A percentile compares a stretch with the other conserved stretches of the same genome.
phyloP scores from a whole-genome alignment of 306 rosid species.

The Citrullus mucosospermus region DNA sequence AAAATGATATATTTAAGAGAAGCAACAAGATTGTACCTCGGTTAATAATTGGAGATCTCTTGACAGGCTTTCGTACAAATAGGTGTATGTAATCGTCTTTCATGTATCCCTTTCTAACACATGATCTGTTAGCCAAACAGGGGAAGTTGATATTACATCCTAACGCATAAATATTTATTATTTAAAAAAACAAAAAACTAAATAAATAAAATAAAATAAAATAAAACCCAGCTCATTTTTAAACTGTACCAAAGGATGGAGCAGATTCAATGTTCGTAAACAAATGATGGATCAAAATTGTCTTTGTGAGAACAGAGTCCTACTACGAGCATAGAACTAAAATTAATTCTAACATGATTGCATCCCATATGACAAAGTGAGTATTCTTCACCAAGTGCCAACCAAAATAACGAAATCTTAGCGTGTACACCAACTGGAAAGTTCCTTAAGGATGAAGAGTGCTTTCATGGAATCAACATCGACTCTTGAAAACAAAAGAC shows the following conservation, averaged over 20 bases:
- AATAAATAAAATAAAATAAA: too few relatives aligned
- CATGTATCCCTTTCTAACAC: conserved; percentile 91
- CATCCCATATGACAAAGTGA: background rate
- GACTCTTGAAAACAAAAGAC: background rate
- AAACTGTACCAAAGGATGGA: background rate
- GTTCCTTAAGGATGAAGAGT: background rate
- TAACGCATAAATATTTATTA: background rate
- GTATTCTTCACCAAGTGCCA: background rate
- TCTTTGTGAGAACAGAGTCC: background rate
- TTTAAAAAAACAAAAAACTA: background rate
- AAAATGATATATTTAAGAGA: background rate
- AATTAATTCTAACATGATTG: background rate
- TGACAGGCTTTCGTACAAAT: conserved; percentile 74
- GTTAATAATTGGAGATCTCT: conserved; percentile 92
- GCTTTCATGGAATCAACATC: background rate
- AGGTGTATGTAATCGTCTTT: conserved; percentile 78
- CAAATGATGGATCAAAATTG: background rate
- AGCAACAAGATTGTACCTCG: conserved; percentile 45
- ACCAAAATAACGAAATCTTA: background rate
- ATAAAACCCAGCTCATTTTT: background rate
- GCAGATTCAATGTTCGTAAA: background rate
- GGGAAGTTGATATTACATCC: conserved; percentile 7
- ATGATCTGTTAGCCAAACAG: conserved; percentile 47
- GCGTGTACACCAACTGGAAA: background rate
- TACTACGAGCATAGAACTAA: background rate